Conservation (phyloP, 1,284 basidiomycete genomes). For the Boletus mariae region DNA sequence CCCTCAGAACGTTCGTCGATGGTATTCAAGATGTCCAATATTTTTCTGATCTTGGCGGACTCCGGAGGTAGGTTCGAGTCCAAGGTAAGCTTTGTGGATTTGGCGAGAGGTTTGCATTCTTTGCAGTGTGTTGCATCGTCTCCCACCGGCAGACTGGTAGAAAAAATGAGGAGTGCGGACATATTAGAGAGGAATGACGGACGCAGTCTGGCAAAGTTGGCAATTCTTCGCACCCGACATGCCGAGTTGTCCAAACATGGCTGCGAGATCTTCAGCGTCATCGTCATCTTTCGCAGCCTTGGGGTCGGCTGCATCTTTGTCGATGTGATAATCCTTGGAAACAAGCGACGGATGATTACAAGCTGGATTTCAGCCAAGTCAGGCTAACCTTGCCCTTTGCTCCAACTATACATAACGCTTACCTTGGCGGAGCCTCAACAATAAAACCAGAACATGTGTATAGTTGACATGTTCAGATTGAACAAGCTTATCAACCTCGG, state of each 20-base stretch:
- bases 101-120: slow-evolving; percentile 55
- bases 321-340: slow-evolving; percentile 67
- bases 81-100: slow-evolving; percentile 33
- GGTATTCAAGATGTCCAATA: slow-evolving; percentile 68
- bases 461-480: slow-evolving; percentile 62
- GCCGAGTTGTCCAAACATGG: slow-evolving; percentile 69
- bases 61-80: slow-evolving; percentile 49
- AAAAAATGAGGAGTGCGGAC: slow-evolving; percentile 5
- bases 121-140: slow-evolving; percentile 51
- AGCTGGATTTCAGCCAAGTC: slow-evolving; percentile 44
- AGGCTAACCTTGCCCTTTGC: neutral
- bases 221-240: slow-evolving; percentile 63
- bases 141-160: slow-evolving; percentile 37
- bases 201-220: slow-evolving; percentile 72
- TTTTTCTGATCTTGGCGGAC: slow-evolving; percentile 87
- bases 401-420: slow-evolving; percentile 12
- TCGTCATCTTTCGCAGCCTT: slow-evolving; percentile 50
- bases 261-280: slow-evolving; percentile 66
- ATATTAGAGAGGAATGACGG: slow-evolving; percentile 29
- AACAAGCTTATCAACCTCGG: slow-evolving; percentile 71
- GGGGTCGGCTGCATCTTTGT: slow-evolving; percentile 71
- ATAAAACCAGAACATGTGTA: slow-evolving; percentile 80
- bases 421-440: slow-evolving; percentile 90
- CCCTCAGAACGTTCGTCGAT: slow-evolving; percentile 61
- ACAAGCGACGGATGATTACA: slow-evolving; percentile 87